A percentile compares a stretch with the other conserved stretches of the same genome.
Conservation (phyloP, 73 alveolate species). For the Paramecium octaurelia region DNA sequence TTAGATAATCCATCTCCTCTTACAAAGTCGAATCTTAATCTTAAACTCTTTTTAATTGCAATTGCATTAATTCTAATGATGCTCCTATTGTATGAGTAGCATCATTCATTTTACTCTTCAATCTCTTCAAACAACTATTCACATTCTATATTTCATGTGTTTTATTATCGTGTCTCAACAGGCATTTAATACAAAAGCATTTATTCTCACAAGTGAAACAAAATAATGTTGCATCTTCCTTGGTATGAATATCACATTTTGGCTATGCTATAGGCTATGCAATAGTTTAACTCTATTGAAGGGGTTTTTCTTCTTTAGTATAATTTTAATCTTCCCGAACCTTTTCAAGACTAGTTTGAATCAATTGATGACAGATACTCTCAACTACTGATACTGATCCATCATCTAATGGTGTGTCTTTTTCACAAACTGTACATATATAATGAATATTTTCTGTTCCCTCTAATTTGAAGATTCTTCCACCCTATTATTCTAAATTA, state of each 20-base stretch:
- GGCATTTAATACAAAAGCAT: slow-evolving; percentile 24
- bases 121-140: background rate
- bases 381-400: slow-evolving; percentile 8
- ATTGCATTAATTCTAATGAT: slow-evolving; percentile 34
- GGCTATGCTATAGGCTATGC: background rate
- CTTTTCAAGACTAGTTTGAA: background rate
- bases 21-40: background rate
- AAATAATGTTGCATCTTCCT: slow-evolving; percentile 33
- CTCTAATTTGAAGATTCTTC: slow-evolving; percentile 28
- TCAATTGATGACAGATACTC: background rate
- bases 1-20: slow-evolving; percentile 18
- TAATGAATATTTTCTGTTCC: slow-evolving; percentile 12
- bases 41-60: background rate
- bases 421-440: slow-evolving; percentile 3
- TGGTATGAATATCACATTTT: slow-evolving; percentile 25
- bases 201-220: slow-evolving; percentile 28
- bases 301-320: background rate
- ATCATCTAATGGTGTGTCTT: slow-evolving; percentile 31
- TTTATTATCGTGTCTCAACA: slow-evolving; percentile 28
- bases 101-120: slow-evolving; percentile 41
- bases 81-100: slow-evolving; percentile 41
- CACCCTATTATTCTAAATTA: background rate
- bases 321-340: background rate
- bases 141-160: slow-evolving; percentile 34
- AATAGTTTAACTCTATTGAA: background rate